Percentiles rank a stretch among this genome's conserved stretches.
phyloP scores from a whole-genome alignment of 1,139 yeast genomes.

The Yamadazyma songkhlaensis region DNA sequence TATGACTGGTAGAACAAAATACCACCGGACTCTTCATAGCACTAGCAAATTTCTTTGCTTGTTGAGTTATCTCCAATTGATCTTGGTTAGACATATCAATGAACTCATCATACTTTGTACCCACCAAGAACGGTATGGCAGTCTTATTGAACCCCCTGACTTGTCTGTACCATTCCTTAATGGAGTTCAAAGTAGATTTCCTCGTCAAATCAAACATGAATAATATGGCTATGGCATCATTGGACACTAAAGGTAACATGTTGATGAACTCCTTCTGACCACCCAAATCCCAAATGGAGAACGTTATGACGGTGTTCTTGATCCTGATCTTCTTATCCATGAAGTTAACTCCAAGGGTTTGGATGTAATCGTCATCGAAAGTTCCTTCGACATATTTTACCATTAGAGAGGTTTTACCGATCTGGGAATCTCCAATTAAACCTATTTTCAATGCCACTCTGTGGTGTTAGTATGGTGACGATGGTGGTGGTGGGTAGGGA shows the following conservation, averaged over 20 bases:
- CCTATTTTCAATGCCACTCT: slow-evolving; percentile 88
- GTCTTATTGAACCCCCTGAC: slow-evolving; percentile 88
- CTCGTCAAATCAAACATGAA: slow-evolving; percentile 92
- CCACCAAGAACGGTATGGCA: slow-evolving; percentile 89
- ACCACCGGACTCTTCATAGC: slow-evolving; percentile 91
- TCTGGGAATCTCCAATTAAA: slow-evolving; percentile 93
- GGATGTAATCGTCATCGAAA: slow-evolving; percentile 89
- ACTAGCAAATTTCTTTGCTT: slow-evolving; percentile 81
- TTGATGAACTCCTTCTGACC: slow-evolving; percentile 96
- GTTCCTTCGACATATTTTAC: slow-evolving; percentile 95
- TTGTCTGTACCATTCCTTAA: slow-evolving; percentile 94
- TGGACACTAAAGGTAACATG: slow-evolving; percentile 91
- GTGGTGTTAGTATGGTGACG: slow-evolving; percentile 8
- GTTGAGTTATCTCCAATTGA: slow-evolving; percentile 81
- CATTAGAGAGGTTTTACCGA: slow-evolving; percentile 97
- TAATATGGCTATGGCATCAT: slow-evolving; percentile 90
- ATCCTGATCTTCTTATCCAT: slow-evolving; percentile 89
- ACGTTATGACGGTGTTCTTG: slow-evolving; percentile 85
- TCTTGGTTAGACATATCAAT: slow-evolving; percentile 77
- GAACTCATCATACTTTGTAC: slow-evolving; percentile 91
- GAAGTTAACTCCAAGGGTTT: slow-evolving; percentile 92
- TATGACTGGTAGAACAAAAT: slow-evolving; percentile 90
- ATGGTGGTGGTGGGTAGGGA: not conserved
- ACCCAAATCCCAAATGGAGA: slow-evolving; percentile 95
- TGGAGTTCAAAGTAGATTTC: slow-evolving; percentile 78